These are phyloP conservation scores for Pseudognaphalium luteoalbum DNA, from an alignment of 129 eudicot species.

Conservation along the genomic window DNA sequence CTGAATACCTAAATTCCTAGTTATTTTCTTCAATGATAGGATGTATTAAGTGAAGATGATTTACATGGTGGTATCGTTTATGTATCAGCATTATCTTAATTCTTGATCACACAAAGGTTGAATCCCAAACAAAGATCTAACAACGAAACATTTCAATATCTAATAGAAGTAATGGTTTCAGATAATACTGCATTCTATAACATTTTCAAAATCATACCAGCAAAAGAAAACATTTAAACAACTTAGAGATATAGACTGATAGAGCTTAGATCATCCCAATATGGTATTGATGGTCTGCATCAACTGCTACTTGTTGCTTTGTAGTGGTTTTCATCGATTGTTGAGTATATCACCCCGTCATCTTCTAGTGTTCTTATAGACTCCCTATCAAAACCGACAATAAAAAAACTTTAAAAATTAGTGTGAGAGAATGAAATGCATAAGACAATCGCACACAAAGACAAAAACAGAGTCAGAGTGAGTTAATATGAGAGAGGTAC, in stretches of 20 bases:
- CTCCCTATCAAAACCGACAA: slow-evolving; percentile 48
- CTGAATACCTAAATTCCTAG: not conserved
- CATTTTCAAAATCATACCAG: not conserved
- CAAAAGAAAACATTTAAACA: slow-evolving; percentile 15
- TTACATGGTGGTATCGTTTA: slow-evolving; percentile 30
- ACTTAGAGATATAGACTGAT: slow-evolving; percentile 1
- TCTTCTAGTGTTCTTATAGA: slow-evolving; percentile 73
- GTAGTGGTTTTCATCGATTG: slow-evolving; percentile 81
- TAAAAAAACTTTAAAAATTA: not conserved
- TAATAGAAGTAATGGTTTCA: not conserved
- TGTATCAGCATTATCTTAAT: slow-evolving; percentile 38
- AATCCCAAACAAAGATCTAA: not conserved
- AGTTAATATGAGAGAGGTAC: slow-evolving; percentile 41
- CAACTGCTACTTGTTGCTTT: slow-evolving; percentile 68
- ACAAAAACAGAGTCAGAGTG: not conserved
- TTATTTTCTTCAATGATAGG: slow-evolving; percentile 31
- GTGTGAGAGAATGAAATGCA: not conserved
- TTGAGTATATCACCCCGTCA: slow-evolving; percentile 85
- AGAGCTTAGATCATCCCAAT: slow-evolving; percentile 7
- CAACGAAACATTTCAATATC: not conserved
- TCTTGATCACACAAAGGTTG: not conserved
- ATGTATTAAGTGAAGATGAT: slow-evolving; percentile 33
- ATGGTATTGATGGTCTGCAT: not conserved
- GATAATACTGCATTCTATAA: slow-evolving; percentile 9
- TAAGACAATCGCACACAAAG: not conserved